A percentile compares a stretch with the other conserved stretches of the same genome.
phyloP scores from a whole-genome alignment of 1,284 basidiomycete species.

The Puccinia horiana region DNA sequence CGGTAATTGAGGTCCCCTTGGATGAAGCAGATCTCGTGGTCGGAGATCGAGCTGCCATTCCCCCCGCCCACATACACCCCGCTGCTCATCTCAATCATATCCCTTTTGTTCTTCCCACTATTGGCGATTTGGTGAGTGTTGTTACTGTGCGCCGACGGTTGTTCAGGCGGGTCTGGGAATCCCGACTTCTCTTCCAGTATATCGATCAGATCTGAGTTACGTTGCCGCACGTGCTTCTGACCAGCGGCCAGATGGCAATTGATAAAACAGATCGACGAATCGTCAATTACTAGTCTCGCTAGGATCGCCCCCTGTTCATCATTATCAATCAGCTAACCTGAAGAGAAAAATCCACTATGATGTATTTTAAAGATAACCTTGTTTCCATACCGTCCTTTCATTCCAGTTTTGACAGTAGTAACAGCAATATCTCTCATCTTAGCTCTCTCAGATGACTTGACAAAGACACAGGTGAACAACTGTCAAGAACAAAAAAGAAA shows the following conservation, averaged over 20 bases:
- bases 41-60: slow-evolving; percentile 87
- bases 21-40: slow-evolving; percentile 91
- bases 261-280: slow-evolving; percentile 84
- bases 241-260: slow-evolving; percentile 96
- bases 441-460: slow-evolving; percentile 68
- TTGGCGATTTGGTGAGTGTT: neutral
- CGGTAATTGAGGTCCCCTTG: slow-evolving; percentile 86
- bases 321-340: neutral
- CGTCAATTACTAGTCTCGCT: slow-evolving; percentile 78
- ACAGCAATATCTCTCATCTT: slow-evolving; percentile 72
- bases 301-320: slow-evolving; percentile 77
- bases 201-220: slow-evolving; percentile 81
- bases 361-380: slow-evolving; percentile 66
- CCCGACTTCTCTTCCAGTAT: slow-evolving; percentile 79
- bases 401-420: slow-evolving; percentile 81
- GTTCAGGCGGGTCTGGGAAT: slow-evolving; percentile 65
- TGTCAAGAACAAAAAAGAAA: slow-evolving; percentile 9
- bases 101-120: neutral
- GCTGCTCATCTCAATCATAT: neutral
- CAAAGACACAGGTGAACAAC: slow-evolving; percentile 82
- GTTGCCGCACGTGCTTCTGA: slow-evolving; percentile 74
- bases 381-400: slow-evolving; percentile 90
- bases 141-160: slow-evolving; percentile 55
- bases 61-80: slow-evolving; percentile 76
- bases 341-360: neutral